These are phyloP conservation scores for Saccharomyces paradoxus DNA, from an alignment of 805 yeast species.

Conservation along the genomic window DNA sequence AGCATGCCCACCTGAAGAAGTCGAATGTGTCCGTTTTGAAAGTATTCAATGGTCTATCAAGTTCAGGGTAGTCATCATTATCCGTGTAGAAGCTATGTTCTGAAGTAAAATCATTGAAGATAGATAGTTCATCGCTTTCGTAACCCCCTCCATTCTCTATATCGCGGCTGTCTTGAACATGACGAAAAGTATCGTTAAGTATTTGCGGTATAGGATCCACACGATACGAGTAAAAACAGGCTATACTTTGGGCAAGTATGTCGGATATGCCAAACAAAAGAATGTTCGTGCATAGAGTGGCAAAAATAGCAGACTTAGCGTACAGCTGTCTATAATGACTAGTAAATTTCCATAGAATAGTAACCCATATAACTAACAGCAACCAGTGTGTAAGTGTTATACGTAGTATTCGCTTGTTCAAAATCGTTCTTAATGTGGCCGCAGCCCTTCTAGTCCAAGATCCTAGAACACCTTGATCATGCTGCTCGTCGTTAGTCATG, in stretches of 20 bases:
- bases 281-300: slow-evolving; percentile 72
- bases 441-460: neutral
- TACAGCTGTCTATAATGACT: slow-evolving; percentile 54
- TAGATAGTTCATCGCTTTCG: slow-evolving; percentile 20
- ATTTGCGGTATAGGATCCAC: slow-evolving; percentile 20
- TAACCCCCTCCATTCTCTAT: slow-evolving; percentile 7
- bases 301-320: slow-evolving; percentile 55
- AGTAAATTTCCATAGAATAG: slow-evolving; percentile 45
- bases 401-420: slow-evolving; percentile 28
- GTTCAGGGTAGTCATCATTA: slow-evolving; percentile 5
- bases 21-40: slow-evolving; percentile 35
- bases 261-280: slow-evolving; percentile 87
- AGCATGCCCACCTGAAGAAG: slow-evolving; percentile 65
- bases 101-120: slow-evolving; percentile 22
- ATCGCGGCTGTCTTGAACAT: slow-evolving; percentile 3
- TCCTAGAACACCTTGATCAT: neutral
- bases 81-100: neutral
- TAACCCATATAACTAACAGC: slow-evolving; percentile 42
- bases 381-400: slow-evolving; percentile 51
- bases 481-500: neutral
- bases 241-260: slow-evolving; percentile 72
- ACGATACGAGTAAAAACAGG: slow-evolving; percentile 27
- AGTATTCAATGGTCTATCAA: neutral
- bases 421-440: neutral
- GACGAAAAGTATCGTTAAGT: slow-evolving; percentile 10